Evolutionary conservation across 345 rosid species (phyloP).

Genomic region (Bruguiera sexangula): DNA sequence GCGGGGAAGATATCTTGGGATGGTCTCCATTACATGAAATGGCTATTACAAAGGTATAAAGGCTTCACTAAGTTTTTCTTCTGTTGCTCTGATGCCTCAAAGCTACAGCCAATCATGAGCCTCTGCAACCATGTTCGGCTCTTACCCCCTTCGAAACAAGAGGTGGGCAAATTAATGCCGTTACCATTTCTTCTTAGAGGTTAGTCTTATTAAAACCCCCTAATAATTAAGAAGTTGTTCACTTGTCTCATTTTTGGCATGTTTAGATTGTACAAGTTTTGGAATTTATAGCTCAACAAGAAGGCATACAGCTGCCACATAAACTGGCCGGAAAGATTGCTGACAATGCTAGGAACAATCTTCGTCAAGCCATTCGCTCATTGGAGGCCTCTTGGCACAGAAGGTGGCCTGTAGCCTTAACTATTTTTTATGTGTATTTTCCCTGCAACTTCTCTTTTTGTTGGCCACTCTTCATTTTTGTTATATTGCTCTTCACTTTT

Average conservation of each 20-base stretch:
- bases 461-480: not conserved
- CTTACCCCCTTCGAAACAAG: constrained; percentile 42
- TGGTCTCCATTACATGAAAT: constrained; percentile 47
- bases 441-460: not conserved
- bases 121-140: constrained; percentile 45
- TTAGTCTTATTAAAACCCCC: no score
- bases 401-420: constrained; percentile 15
- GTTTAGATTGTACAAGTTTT: constrained; percentile 47
- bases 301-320: constrained; percentile 38
- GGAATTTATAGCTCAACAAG: constrained; percentile 48
- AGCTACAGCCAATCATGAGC: constrained; percentile 46
- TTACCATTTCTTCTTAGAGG: not conserved
- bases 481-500: not conserved
- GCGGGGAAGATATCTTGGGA: constrained; percentile 54
- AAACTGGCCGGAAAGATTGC: constrained; percentile 42
- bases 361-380: constrained; percentile 65
- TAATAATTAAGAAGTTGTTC: not conserved
- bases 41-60: constrained; percentile 52
- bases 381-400: constrained; percentile 49
- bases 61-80: constrained; percentile 48
- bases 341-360: constrained; percentile 44
- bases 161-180: constrained; percentile 24
- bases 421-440: not conserved
- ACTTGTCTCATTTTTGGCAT: not conserved
- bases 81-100: constrained; percentile 54